Base-by-base conservation (phyloP, 345 rosid species). In the Conringia planisiliqua region DNA sequence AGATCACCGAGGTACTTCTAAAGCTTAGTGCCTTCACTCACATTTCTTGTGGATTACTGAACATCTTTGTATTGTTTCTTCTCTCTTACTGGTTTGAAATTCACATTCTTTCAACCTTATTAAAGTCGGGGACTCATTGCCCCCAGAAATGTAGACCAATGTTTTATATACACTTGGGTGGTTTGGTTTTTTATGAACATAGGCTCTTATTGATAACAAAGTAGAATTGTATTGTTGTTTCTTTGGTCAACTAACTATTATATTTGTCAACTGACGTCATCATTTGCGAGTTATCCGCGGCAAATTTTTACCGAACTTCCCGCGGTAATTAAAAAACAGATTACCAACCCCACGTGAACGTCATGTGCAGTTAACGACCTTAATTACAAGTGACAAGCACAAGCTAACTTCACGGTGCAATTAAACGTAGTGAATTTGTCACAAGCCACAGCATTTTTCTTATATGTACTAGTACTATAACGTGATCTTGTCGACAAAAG, bases 1-100 rank as follows among this genome's bases (percentile, higher is more conserved):
- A 67, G 98, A 91, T 72, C 97, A 94, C 22, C 82, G 83, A 26
- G 97, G 98, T 66, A 78, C 91, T 72, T 94, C 93, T 0, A 86
- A 72, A 81, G 86, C 87, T 42, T 91, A 88, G 84, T 48, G 70
- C 24, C 3, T 35, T 50, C 46, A 3, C 29, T 39, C 39, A 42
- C 47, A 24, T 56, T 6, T 40, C 16, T 55, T 40, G 20, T 26
- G 51, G 1, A 35, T 0, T 32, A 52, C 43, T 72, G 17, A 30
- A 30, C 61, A 56, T 30, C 38, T 30, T 29, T 56, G 16, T 52
- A 11, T 12, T 52, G 17, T 52, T 26, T 22, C 56, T 22, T 50
- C 30, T 50, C 55, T 48, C 6, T 48, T 48, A 48, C 14, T 20
- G 13, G 55, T 48, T 48, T 48, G 55, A 48, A 10, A 61, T 1